A percentile compares a stretch with the other conserved stretches of the same genome.
These are phyloP conservation scores for Elsinoe necatrix DNA, from an alignment of 2,329 filamentous ascomycete genomes.

Conservation along the genomic window DNA sequence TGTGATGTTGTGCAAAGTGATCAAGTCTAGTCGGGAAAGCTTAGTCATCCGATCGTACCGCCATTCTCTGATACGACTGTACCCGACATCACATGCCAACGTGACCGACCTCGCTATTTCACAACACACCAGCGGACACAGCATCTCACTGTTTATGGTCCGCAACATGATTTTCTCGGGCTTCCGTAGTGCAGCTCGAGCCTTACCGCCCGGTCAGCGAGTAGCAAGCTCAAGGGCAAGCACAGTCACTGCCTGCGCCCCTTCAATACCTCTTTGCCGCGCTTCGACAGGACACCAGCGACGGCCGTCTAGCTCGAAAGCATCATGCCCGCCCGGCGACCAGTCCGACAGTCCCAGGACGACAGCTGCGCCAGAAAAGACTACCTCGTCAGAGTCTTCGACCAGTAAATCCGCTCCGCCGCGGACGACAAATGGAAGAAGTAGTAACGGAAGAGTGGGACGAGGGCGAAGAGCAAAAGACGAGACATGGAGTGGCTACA, in stretches of 20 bases:
- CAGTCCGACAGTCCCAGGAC: conserved; percentile 19
- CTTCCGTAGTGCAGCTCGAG: conserved; percentile 12
- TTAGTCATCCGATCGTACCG: conserved; percentile 2
- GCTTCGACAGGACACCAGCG: conserved; percentile 34
- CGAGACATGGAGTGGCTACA: conserved; percentile 19
- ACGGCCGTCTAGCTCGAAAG: conserved; percentile 43
- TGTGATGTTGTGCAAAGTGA: too few relatives aligned
- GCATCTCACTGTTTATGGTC: neutral
- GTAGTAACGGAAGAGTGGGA: conserved; percentile 16
- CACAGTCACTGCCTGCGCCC: conserved; percentile 3
- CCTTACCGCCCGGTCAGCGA: conserved; percentile 8
- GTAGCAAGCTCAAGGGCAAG: neutral
- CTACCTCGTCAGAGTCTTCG: conserved; percentile 22
- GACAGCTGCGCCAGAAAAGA: conserved; percentile 21
- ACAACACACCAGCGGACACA: neutral
- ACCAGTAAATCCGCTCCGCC: conserved; percentile 18
- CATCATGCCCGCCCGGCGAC: conserved; percentile 38
- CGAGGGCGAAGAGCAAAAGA: conserved; percentile 13
- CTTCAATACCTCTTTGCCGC: conserved; percentile 7
- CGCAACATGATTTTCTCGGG: conserved; percentile 11
- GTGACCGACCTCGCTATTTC: neutral
- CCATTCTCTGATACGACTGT: conserved; percentile 12
- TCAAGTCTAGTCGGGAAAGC: neutral
- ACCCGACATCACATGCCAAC: conserved; percentile 6
- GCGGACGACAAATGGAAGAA: conserved; percentile 10